Base-by-base conservation (phyloP, 768 basidiomycete species). In the Zangia roseola region DNA sequence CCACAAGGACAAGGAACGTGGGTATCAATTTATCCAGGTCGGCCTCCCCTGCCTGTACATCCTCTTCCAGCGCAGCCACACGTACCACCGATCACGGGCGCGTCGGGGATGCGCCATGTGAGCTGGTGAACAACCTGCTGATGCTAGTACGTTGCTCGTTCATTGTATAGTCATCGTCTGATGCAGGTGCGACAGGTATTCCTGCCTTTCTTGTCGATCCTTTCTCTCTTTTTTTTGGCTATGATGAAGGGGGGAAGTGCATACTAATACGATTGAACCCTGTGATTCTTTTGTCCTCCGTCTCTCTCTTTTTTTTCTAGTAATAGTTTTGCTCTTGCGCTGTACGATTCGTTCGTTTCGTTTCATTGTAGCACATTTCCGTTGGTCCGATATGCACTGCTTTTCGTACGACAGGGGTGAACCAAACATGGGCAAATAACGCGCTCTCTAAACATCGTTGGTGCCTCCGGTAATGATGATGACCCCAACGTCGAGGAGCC, bases 41-140 rank as follows among this genome's bases (percentile, higher is more conserved):
- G 21, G 16, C 60, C 55, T 31, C 44, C 55, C 13, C 25, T 55
- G 6, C 52, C 59, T 13, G 40, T 50, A 19, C 61, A 63, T 39
- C 43, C 61, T 10, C 35, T 63, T 17, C 47, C 57, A 5, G 31
- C 16, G 20, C 59, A 28, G 13, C 10, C 43, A 17, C 54, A 60
- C 28, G 31, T 50, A 24, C 10, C 50, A 9, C 40, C 58, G 10
- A 60, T 62, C 19, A 58, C 61, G n/a, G 58, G 61, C 12, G 36
- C 37, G 20, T 52, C 61, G 6, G 61, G 61, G 24, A 63, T 62
- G 61, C 46, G 61, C 41, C 61, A 62, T 23, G 61, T 50, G 23
- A 62, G 46, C 30, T 62, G 61, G 61, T 62, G 51, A 62, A 39
- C 10, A 3, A 28, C 6, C 19, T 33, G 45, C 48, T n/a, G 53